These are phyloP conservation scores for Pelargonium exstipulatum DNA, from an alignment of 441 rosid species.

Conservation along the genomic window DNA sequence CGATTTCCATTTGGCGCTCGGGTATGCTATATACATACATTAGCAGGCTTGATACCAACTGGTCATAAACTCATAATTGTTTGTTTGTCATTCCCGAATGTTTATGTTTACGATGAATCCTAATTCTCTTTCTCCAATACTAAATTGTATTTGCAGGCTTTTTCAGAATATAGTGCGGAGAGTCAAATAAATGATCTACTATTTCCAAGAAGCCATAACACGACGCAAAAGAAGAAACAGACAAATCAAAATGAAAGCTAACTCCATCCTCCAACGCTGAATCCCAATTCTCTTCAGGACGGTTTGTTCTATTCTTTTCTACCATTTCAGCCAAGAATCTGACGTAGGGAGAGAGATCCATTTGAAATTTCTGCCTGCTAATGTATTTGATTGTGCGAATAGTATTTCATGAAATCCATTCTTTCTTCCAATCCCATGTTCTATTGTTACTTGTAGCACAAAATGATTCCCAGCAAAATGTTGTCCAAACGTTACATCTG, in stretches of 20 bases:
- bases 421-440: not conserved
- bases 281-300: constrained; percentile 14
- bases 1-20: constrained; percentile 61
- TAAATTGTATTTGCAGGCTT: constrained; percentile 38
- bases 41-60: not conserved
- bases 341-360: constrained; percentile 16
- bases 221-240: constrained; percentile 31
- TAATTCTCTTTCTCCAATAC: not conserved
- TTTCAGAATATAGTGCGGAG: constrained; percentile 72
- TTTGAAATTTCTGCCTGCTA: not conserved
- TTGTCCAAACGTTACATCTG: too few relatives aligned
- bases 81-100: not conserved
- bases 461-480: not conserved
- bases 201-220: constrained; percentile 45
- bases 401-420: not conserved
- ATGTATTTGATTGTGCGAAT: not conserved
- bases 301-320: constrained; percentile 15
- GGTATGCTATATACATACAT: constrained; percentile 37
- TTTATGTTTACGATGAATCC: not conserved
- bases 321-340: not conserved
- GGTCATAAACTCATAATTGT: not conserved
- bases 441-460: not conserved
- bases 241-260: constrained; percentile 42
- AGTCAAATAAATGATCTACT: constrained; percentile 62
- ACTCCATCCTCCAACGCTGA: not conserved